phyloP scores from a whole-genome alignment of 2,329 filamentous ascomycete species.

The Pseudonectria foliicola region DNA sequence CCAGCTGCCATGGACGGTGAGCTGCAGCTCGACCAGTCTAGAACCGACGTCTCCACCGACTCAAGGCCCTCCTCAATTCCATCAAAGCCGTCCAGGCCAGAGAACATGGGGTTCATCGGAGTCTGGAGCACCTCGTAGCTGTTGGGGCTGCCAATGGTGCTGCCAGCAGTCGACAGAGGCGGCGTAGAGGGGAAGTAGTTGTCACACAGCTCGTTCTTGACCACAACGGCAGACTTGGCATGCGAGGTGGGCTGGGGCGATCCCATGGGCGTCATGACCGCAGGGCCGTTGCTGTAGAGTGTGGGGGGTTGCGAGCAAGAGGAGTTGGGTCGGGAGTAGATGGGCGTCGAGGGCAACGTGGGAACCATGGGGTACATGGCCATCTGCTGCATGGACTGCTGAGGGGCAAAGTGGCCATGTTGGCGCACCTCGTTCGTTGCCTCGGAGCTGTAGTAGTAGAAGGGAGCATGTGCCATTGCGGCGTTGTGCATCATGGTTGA shows the following conservation, averaged over 20 bases:
- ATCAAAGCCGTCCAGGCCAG: slow-evolving; percentile 58
- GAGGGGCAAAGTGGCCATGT: slow-evolving; percentile 58
- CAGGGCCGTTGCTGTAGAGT: slow-evolving; percentile 50
- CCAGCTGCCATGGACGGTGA: slow-evolving; percentile 88
- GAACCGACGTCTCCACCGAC: slow-evolving; percentile 64
- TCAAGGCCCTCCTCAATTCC: slow-evolving; percentile 65
- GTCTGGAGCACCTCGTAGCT: slow-evolving; percentile 71
- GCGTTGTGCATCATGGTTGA: slow-evolving; percentile 50
- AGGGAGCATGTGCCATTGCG: slow-evolving; percentile 61
- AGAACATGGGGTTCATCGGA: slow-evolving; percentile 75
- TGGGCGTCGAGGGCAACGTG: slow-evolving; percentile 54
- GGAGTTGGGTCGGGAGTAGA: slow-evolving; percentile 59
- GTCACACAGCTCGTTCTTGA: slow-evolving; percentile 68
- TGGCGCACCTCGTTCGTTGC: slow-evolving; percentile 65
- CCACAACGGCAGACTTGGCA: slow-evolving; percentile 64
- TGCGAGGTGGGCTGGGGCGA: slow-evolving; percentile 68
- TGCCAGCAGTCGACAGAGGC: slow-evolving; percentile 76
- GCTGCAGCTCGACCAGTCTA: slow-evolving; percentile 69
- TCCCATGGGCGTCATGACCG: slow-evolving; percentile 65
- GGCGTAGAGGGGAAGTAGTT: slow-evolving; percentile 81
- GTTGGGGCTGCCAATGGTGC: slow-evolving; percentile 79
- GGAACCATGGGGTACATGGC: slow-evolving; percentile 49
- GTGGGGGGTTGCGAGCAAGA: slow-evolving; percentile 57
- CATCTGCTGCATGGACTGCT: slow-evolving; percentile 44
- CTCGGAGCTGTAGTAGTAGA: slow-evolving; percentile 83